Evolutionary conservation across 306 rosid species (phyloP).

Genomic region (Echinosophora koreensis): DNA sequence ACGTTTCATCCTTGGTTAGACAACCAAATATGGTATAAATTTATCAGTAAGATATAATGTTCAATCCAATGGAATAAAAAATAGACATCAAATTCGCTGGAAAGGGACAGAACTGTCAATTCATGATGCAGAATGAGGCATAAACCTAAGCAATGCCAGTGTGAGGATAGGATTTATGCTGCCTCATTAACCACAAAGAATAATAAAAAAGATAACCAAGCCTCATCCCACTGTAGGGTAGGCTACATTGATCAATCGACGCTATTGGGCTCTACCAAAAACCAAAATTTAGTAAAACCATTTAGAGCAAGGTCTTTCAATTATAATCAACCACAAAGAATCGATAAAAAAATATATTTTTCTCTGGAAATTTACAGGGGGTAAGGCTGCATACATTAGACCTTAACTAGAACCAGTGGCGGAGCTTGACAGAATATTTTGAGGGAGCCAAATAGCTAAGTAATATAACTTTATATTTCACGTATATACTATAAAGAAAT

Average conservation of each 20-base stretch:
- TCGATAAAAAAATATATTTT: too few species aligned
- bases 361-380: background rate
- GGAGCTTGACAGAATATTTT: too few species aligned
- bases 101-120: background rate
- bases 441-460: too few species aligned
- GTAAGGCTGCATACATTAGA: background rate
- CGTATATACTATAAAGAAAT: too few species aligned
- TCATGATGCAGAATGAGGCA: background rate
- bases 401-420: background rate
- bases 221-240: background rate
- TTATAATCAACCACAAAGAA: slow-evolving; percentile 17
- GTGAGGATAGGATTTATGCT: slow-evolving; percentile 4
- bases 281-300: background rate
- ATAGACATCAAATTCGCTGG: background rate
- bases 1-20: background rate
- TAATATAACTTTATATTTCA: too few species aligned
- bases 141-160: background rate
- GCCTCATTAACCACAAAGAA: background rate
- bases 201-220: background rate
- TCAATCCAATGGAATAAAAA: background rate
- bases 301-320: background rate
- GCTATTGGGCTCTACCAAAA: slow-evolving; percentile 5
- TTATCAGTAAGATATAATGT: background rate
- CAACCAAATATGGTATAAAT: background rate
- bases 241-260: background rate